A percentile compares a stretch with the other conserved stretches of the same genome.
Evolutionary conservation across 495 filamentous ascomycete species (phyloP).

Genomic region (Bacidia gigantensis): DNA sequence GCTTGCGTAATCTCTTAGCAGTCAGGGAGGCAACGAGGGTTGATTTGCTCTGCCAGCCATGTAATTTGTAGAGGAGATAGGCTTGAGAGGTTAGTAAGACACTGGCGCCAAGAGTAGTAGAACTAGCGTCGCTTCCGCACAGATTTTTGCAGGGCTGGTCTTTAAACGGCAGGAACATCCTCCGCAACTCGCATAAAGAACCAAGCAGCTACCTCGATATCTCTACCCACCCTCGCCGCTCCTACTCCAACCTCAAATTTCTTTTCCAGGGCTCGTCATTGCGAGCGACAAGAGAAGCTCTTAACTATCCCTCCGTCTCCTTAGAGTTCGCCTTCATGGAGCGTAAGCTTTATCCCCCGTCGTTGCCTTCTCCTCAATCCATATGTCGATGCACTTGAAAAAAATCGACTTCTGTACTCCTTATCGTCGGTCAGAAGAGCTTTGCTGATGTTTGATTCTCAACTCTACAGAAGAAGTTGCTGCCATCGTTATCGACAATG

Average conservation of each 20-base stretch:
- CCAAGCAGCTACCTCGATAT: constrained; percentile 35
- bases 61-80: background rate
- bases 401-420: no score
- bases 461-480: constrained; percentile 85
- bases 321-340: constrained; percentile 48
- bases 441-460: constrained; percentile 12
- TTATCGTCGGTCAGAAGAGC: no score
- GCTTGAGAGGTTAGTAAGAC: no score
- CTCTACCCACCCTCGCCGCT: constrained; percentile 16
- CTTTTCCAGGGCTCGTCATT: constrained; percentile 1
- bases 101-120: no score
- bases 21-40: background rate
- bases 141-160: constrained; percentile 7
- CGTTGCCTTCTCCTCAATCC: constrained; percentile 18
- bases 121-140: constrained; percentile 16
- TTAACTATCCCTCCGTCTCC: constrained; percentile 25
- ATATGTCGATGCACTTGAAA: constrained; percentile 19
- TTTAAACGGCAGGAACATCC: constrained; percentile 15
- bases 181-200: constrained; percentile 32
- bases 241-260: constrained; percentile 6
- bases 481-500: constrained; percentile 99
- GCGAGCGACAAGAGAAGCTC: constrained; percentile 16
- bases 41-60: constrained; percentile 1
- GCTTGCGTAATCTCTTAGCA: background rate
- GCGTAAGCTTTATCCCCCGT: constrained; percentile 43